Percentiles rank a stretch among this genome's conserved stretches.
phyloP scores from a whole-genome alignment of 2,329 filamentous ascomycete species.

The Phaeosphaeria sp. region DNA sequence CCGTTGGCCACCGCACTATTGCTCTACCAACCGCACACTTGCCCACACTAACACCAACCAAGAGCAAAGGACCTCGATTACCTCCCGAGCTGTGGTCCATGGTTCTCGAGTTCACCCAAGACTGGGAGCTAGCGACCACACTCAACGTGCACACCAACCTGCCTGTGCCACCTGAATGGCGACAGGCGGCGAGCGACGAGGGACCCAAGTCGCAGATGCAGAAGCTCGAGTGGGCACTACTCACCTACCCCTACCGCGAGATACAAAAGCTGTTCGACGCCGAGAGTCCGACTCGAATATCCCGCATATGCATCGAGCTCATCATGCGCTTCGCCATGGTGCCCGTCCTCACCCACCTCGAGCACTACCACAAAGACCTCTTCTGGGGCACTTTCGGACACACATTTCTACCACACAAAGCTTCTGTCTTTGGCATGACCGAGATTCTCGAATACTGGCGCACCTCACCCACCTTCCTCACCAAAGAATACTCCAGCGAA shows the following conservation, averaged over 20 bases:
- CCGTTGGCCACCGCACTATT: constrained; percentile 73
- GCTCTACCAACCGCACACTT: constrained; percentile 42
- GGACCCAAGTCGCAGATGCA: constrained; percentile 75
- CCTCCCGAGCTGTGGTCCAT: constrained; percentile 90
- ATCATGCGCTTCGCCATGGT: constrained; percentile 91
- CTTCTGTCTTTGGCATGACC: constrained; percentile 83
- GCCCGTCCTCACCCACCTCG: constrained; percentile 76
- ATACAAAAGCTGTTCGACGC: constrained; percentile 76
- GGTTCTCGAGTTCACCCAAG: constrained; percentile 81
- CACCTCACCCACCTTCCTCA: constrained; percentile 79
- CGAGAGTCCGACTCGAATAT: constrained; percentile 77
- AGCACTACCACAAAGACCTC: constrained; percentile 72
- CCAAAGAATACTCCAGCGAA: constrained; percentile 85
- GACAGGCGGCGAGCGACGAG: constrained; percentile 66
- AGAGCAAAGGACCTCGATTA: constrained; percentile 56
- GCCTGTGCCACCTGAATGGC: constrained; percentile 76
- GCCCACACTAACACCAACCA: constrained; percentile 40
- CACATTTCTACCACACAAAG: constrained; percentile 84
- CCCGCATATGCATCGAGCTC: constrained; percentile 81
- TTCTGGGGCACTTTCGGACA: constrained; percentile 86
- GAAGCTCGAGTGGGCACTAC: constrained; percentile 83
- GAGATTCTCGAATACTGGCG: constrained; percentile 93
- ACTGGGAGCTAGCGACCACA: constrained; percentile 89
- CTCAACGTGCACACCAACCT: constrained; percentile 82
- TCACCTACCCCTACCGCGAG: constrained; percentile 72